Evolutionary conservation across 78 protist species (phyloP), one percentile per base, ranked within the genome.

Genomic region (Cavenderia fasciculata): DNA sequence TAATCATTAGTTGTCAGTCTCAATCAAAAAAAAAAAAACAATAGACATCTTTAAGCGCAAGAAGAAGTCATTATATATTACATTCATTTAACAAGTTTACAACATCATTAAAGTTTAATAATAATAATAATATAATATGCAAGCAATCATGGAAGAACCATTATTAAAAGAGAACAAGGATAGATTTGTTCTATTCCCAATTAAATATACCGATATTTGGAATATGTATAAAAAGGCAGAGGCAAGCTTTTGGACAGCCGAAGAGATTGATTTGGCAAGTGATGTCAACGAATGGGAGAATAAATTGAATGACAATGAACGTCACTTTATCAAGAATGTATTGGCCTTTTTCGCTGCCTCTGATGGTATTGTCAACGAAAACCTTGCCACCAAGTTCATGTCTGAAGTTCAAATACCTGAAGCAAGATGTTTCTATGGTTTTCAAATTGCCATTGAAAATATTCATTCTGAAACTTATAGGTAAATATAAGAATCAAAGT

Each of bases 281-380:
- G 99, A 98, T 82, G 41, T 68, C 49, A 19, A 16, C 23, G 96
- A 97, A 78, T 97, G 98, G 98, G 87, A 94, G 57, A 40, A 27
- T 40, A 72, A 75, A 40, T 91, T 98, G 21, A 97, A 38, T 52
- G 95, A 85, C 29, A 92, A 96, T 76, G 99, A 98, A 93, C 68
- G 85, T 31, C 96, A 95, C 91, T 98, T 97, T 92, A 94, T 98
- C 78, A 68, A 71, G 59, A 94, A 93, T 74, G 98, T 98, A 18
- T 95, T 97, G 34, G 99, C 99, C 19, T 98, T 98, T 96, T 98
- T 98, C 46, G 99, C 99, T 4, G 98, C 99, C 19, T 54, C 92
- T 31, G 99, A 98, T 59, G 99, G 99, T 73, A 98, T 98, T 47
- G 99, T 98, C 27, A 73, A 92, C 75, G 99, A 98, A 96, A 98